phyloP scores from a whole-genome alignment of 192 early-diverging fungal genomes.

The Podila epigama region DNA sequence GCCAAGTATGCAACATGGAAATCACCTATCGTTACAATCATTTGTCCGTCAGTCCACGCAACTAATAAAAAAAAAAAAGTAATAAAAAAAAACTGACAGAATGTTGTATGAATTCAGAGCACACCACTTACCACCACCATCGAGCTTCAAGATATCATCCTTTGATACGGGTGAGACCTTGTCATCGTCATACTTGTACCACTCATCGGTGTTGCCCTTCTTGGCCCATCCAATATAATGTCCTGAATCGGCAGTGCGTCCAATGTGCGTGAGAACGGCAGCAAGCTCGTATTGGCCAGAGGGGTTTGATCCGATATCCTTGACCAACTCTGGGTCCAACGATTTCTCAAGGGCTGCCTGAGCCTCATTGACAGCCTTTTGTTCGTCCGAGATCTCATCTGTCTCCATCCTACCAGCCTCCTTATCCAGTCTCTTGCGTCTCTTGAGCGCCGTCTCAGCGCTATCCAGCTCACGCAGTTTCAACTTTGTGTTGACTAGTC shows the following conservation, averaged over 20 bases:
- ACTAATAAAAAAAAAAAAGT: not conserved
- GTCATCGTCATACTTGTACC: conserved; percentile 97
- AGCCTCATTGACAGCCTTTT: conserved; percentile 29
- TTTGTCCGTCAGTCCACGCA: not conserved
- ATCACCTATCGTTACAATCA: conserved; percentile 52
- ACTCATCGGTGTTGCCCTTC: conserved; percentile 70
- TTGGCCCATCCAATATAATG: conserved; percentile 97
- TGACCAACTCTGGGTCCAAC: conserved; percentile 72
- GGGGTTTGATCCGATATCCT: conserved; percentile 86
- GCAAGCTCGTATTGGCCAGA: conserved; percentile 92
- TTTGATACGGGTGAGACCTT: conserved; percentile 84
- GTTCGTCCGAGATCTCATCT: conserved; percentile 28
- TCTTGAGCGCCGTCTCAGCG: conserved; percentile 55
- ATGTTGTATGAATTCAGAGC: no score
- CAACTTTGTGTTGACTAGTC: conserved; percentile 68
- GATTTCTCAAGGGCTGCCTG: conserved; percentile 51
- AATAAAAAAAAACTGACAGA: not conserved
- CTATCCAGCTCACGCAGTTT: conserved; percentile 81
- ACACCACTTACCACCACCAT: conserved; percentile 89
- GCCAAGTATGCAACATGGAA: conserved; percentile 90
- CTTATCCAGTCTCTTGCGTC: conserved; percentile 54
- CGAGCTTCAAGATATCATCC: conserved; percentile 89
- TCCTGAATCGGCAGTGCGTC: conserved; percentile 88
- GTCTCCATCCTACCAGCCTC: conserved; percentile 35
- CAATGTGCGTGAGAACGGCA: conserved; percentile 94